Percentiles rank a stretch among this genome's conserved stretches.
Evolutionary conservation across 192 early-diverging fungal species (phyloP).

Genomic region (Endogone sp.): DNA sequence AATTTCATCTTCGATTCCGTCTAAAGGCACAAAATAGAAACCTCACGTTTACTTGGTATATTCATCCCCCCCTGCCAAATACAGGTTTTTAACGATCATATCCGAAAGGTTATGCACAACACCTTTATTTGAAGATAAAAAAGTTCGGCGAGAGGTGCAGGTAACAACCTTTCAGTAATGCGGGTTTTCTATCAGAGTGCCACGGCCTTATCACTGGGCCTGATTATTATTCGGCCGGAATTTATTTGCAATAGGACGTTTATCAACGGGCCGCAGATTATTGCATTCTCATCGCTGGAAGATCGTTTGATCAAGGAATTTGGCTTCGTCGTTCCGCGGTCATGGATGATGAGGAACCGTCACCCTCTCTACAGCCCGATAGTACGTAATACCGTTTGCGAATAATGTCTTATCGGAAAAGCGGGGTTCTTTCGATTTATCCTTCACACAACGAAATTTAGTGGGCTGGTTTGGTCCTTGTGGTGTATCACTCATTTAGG

Average conservation of each 20-base stretch:
- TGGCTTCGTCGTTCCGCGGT: constrained; percentile 49
- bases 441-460: no score
- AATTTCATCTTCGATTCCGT: not conserved
- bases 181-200: not conserved
- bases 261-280: constrained; percentile 64
- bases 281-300: constrained; percentile 72
- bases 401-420: not conserved
- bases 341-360: constrained; percentile 31
- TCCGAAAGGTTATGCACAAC: constrained; percentile 46
- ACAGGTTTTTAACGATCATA: constrained; percentile 52
- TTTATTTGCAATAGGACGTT: constrained; percentile 25
- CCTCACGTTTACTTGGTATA: no score
- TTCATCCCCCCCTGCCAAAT: constrained; percentile 4
- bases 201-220: not conserved
- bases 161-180: constrained; percentile 5
- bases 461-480: no score
- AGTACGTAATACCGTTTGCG: not conserved
- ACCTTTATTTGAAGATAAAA: constrained; percentile 56
- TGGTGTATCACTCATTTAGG: no score
- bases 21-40: constrained; percentile 1
- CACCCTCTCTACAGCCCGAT: not conserved
- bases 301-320: constrained; percentile 68
- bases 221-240: not conserved
- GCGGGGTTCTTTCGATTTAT: no score
- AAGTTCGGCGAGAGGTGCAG: constrained; percentile 54